A percentile compares a stretch with the other conserved stretches of the same genome.
Conservation (phyloP, 2,329 filamentous ascomycete species). For the Penicillium sp. region DNA sequence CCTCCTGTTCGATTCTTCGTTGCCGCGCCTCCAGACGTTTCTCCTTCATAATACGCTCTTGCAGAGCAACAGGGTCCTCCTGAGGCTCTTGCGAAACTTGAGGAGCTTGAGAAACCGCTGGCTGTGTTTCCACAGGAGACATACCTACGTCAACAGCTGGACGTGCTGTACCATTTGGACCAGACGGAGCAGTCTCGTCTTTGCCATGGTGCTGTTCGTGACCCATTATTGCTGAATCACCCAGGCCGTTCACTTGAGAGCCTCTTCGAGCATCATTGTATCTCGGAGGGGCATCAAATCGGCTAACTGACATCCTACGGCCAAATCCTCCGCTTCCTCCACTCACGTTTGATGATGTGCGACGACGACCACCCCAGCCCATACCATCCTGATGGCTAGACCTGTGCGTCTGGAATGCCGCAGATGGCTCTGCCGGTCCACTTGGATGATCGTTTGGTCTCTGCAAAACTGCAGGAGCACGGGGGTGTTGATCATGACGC, state of each 20-base stretch:
- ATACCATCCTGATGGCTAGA: constrained; percentile 62
- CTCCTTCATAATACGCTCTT: constrained; percentile 61
- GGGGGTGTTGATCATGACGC: constrained; percentile 64
- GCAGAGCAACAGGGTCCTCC: constrained; percentile 50
- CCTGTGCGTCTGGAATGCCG: constrained; percentile 79
- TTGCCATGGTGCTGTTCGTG: constrained; percentile 26
- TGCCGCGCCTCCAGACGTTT: constrained; percentile 57
- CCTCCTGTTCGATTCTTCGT: constrained; percentile 53
- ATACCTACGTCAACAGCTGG: constrained; percentile 30
- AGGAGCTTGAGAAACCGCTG: constrained; percentile 11
- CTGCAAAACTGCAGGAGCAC: constrained; percentile 77
- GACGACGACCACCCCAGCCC: constrained; percentile 68
- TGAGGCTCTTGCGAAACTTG: constrained; percentile 24
- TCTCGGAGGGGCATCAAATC: constrained; percentile 44
- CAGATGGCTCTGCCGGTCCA: constrained; percentile 75
- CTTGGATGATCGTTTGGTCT: constrained; percentile 62
- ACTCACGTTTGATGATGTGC: constrained; percentile 88
- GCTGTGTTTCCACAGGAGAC: constrained; percentile 22
- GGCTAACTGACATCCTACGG: constrained; percentile 60
- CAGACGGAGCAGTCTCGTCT: constrained; percentile 20
- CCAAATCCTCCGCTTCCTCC: constrained; percentile 72
- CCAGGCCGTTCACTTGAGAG: constrained; percentile 38
- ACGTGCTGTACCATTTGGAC: constrained; percentile 32
- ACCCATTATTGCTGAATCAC: constrained; percentile 32
- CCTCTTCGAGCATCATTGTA: constrained; percentile 40